Evolutionary conservation across 2,329 filamentous ascomycete genomes (phyloP), one percentile per base, ranked within the genome.

Genomic region (Pestalotiopsis fici): DNA sequence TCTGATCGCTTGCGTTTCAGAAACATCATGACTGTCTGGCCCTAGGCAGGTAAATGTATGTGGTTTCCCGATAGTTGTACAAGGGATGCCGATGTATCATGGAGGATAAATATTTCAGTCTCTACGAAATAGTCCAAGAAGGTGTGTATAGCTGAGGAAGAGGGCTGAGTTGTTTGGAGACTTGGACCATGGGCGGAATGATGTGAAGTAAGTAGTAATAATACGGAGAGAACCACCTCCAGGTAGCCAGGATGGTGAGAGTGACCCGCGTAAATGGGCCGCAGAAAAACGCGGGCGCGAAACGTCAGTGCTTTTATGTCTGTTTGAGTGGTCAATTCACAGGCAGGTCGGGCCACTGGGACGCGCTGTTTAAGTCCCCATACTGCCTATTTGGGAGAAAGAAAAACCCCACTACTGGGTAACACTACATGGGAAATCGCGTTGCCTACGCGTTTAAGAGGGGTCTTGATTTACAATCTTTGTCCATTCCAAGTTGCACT

Each of bases 1-100:
- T 85, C 83, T 72, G 88, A 90, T 56, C 88, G 85, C 81, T 91
- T 91, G 78, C 89, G 88, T 76, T 91, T 91, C 74, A 89, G 79
- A 28, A 83, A 9, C 55, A 54, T 60, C 12, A 56, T 39, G 35
- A 35, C 15, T 11, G 31, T 35, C 31, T 35, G 11, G 31, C 5
- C 7, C 31, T 50, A 21, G 5, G 18, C 1, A 21, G 2, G 18
- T n/a, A 21, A 50, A 7, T 21, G n/a, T 21, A 9, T n/a, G 39
- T 47, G 15, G 43, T 50, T 21, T 50, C 18, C 21, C 21, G 21
- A 18, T 11, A 50, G 7, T 50, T 11, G 18, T 35, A 35, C 3
- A 35, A 35, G 11, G 31, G 11, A 35, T 11, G 31, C 5, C 31
- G 6, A 35, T 9, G 11, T 35, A 35, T 11, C 11, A 11, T 35